These are phyloP conservation scores for Candida tropicalis DNA, from an alignment of 1,139 yeast species.

Conservation along the genomic window DNA sequence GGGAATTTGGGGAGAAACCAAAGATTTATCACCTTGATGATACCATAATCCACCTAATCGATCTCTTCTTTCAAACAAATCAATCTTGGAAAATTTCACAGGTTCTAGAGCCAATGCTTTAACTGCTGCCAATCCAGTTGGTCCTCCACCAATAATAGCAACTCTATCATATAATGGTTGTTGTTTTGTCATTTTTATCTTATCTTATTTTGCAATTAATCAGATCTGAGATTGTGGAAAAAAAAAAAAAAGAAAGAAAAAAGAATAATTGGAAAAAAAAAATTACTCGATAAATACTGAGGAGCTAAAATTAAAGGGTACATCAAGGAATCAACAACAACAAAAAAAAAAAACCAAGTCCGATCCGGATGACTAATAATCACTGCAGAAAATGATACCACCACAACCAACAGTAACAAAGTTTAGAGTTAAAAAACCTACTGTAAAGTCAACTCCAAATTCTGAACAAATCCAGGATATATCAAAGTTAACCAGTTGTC, in stretches of 20 bases:
- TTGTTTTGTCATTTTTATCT: conserved; percentile 10
- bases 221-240: not conserved
- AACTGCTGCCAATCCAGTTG: conserved; percentile 52
- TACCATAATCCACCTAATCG: conserved; percentile 55
- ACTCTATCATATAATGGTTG: conserved; percentile 27
- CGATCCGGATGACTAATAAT: not conserved
- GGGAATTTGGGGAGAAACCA: conserved; percentile 26
- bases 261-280: not conserved
- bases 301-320: too few relatives aligned
- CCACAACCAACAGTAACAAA: conserved; percentile 8
- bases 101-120: conserved; percentile 49
- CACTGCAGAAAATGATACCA: not conserved
- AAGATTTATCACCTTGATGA: conserved; percentile 32
- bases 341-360: too few relatives aligned
- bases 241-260: not conserved
- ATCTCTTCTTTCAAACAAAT: conserved; percentile 45
- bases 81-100: conserved; percentile 30
- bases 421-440: conserved; percentile 11
- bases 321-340: too few relatives aligned
- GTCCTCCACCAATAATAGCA: conserved; percentile 57
- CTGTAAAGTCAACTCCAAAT: not conserved
- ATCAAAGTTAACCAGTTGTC: conserved; percentile 18
- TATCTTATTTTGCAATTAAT: not conserved
- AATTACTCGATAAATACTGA: not conserved
- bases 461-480: not conserved